phyloP scores from a whole-genome alignment of 805 yeast genomes.

The Candida xyloterini region DNA sequence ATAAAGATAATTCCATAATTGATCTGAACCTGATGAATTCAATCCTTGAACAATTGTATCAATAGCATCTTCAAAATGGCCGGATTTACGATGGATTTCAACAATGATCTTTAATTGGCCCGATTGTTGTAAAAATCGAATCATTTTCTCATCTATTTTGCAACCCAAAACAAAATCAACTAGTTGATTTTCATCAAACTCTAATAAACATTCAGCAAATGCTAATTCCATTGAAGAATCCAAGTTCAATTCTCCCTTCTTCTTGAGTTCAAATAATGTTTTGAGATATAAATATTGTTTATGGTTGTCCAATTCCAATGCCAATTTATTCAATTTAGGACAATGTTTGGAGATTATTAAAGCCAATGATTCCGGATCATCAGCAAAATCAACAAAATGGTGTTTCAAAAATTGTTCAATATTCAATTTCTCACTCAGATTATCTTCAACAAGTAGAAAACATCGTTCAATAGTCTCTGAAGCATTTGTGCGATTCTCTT shows the following conservation, averaged over 20 bases:
- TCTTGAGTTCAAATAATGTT: constrained; percentile 27
- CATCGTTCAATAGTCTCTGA: constrained; percentile 25
- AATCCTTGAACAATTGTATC: constrained; percentile 23
- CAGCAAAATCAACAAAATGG: constrained; percentile 31
- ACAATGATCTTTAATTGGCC: constrained; percentile 34
- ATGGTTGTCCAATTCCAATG: constrained; percentile 32
- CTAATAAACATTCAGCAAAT: constrained; percentile 30
- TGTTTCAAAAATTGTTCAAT: constrained; percentile 27
- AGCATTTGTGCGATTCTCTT: constrained; percentile 9
- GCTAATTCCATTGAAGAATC: constrained; percentile 16
- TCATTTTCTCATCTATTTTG: constrained; percentile 16
- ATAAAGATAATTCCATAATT: constrained; percentile 36
- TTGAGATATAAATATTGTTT: constrained; percentile 35
- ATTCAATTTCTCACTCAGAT: constrained; percentile 17
- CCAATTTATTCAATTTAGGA: constrained; percentile 39
- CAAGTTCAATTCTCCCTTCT: constrained; percentile 10
- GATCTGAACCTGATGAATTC: constrained; percentile 11
- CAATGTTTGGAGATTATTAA: constrained; percentile 34
- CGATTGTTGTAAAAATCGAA: constrained; percentile 23
- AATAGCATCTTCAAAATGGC: constrained; percentile 33
- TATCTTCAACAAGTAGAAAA: constrained; percentile 18
- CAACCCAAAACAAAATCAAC: constrained; percentile 20
- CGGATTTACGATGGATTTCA: constrained; percentile 27
- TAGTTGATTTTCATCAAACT: constrained; percentile 18
- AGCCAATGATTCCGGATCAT: constrained; percentile 38